phyloP scores from a whole-genome alignment of 2,329 filamentous ascomycete species.

The Alternaria brassicae region DNA sequence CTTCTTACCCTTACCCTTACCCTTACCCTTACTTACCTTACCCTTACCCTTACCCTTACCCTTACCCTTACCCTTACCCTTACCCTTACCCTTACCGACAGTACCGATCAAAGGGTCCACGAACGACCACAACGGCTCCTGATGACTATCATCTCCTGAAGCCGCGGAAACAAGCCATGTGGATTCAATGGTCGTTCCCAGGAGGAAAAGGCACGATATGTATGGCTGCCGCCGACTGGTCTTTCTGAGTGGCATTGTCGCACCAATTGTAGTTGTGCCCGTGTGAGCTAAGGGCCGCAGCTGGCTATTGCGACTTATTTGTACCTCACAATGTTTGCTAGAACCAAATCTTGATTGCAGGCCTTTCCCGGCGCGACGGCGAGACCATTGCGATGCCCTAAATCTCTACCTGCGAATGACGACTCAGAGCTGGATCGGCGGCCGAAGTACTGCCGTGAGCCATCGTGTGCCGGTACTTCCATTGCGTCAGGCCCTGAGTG shows the following conservation, averaged over 20 bases:
- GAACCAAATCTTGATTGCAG: neutral
- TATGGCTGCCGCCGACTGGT: neutral
- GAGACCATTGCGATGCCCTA: neutral
- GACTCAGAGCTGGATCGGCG: neutral
- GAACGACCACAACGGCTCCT: neutral
- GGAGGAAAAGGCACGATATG: neutral
- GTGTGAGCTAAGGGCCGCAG: neutral
- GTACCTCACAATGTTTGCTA: neutral
- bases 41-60: no score
- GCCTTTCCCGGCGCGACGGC: neutral
- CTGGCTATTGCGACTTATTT: neutral
- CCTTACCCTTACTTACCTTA: no score
- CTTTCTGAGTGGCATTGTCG: neutral
- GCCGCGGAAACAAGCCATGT: neutral
- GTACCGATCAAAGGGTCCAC: conserved; percentile 54
- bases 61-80: no score
- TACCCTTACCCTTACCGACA: no score
- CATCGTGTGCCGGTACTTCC: neutral
- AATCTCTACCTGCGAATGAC: neutral
- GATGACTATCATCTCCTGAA: neutral
- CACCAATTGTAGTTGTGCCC: neutral
- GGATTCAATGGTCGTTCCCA: neutral
- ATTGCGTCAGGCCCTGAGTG: neutral
- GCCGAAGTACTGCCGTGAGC: neutral
- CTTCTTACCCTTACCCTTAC: no score